phyloP scores from a whole-genome alignment of 148 eudicot species.

The Chenopodium formosanum region DNA sequence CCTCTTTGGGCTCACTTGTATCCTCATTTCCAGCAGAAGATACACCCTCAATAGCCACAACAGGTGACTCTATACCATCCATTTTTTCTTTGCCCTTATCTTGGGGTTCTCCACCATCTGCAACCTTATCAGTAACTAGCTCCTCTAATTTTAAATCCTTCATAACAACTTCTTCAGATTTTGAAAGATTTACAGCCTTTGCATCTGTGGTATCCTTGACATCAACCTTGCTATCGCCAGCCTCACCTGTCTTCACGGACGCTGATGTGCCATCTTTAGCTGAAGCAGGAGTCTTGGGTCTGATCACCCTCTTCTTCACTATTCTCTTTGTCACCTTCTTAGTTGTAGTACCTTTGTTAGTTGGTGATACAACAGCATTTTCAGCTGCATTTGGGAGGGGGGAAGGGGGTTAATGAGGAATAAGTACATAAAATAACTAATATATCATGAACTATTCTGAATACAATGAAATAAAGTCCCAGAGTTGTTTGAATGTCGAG shows the following conservation, averaged over 20 bases:
- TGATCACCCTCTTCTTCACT: slow-evolving; percentile 43
- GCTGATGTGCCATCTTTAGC: slow-evolving; percentile 38
- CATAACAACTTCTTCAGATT: slow-evolving; percentile 25
- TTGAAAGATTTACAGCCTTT: slow-evolving; percentile 23
- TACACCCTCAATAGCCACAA: slow-evolving; percentile 12
- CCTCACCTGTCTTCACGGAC: slow-evolving; percentile 30
- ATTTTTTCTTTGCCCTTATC: slow-evolving; percentile 35
- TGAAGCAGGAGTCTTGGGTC: slow-evolving; percentile 46
- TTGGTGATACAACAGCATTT: slow-evolving; percentile 36
- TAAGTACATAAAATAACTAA: too few species aligned
- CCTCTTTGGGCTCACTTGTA: slow-evolving; percentile 25
- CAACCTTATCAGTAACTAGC: slow-evolving; percentile 17
- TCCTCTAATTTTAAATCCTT: slow-evolving; percentile 34
- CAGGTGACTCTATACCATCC: slow-evolving; percentile 22
- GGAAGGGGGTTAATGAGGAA: too few species aligned
- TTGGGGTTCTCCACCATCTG: slow-evolving; percentile 19
- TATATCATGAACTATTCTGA: too few species aligned
- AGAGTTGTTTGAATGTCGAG: too few species aligned
- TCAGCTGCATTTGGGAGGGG: slow-evolving; percentile 31
- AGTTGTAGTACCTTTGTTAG: slow-evolving; percentile 29
- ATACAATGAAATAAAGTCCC: too few species aligned
- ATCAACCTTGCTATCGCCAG: slow-evolving; percentile 29
- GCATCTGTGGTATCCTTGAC: slow-evolving; percentile 29
- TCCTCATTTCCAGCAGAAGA: slow-evolving; percentile 25
- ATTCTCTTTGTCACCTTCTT: slow-evolving; percentile 45